Percentiles rank a stretch among this genome's conserved stretches.
phyloP scores from a whole-genome alignment of 345 rosid genomes.

The Heritiera littoralis region DNA sequence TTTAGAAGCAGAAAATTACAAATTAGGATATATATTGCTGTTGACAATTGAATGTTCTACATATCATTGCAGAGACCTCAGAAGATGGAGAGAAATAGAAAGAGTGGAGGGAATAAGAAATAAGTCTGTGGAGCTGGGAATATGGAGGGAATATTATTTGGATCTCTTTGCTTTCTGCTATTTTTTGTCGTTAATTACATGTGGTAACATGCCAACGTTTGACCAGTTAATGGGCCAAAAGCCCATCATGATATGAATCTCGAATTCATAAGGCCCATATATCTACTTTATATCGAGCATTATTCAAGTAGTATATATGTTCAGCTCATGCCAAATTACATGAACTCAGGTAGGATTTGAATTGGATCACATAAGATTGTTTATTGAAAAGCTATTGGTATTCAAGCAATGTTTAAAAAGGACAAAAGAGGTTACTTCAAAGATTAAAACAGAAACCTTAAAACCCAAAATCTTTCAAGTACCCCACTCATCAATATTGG shows the following conservation, averaged over 20 bases:
- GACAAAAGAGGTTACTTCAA: background rate
- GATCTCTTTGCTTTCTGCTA: background rate
- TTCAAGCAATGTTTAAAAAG: background rate
- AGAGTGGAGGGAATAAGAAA: slow-evolving; percentile 5
- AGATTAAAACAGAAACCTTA: slow-evolving; percentile 8
- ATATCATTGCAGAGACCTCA: background rate
- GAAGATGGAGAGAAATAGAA: background rate
- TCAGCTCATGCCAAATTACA: slow-evolving; percentile 4
- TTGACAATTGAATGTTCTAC: background rate
- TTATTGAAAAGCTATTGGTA: background rate
- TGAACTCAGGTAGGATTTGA: background rate
- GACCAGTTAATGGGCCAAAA: background rate
- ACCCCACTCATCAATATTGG: slow-evolving; percentile 17
- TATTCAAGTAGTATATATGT: background rate
- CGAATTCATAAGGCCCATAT: background rate
- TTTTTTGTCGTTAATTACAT: background rate
- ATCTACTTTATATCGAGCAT: background rate
- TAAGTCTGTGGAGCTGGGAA: background rate
- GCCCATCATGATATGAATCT: background rate
- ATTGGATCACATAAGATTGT: background rate
- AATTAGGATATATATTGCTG: background rate
- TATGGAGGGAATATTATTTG: slow-evolving; percentile 10
- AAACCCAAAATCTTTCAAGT: slow-evolving; percentile 25
- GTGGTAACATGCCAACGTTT: background rate
- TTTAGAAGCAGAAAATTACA: background rate